Percentiles rank a stretch among this genome's conserved stretches.
Evolutionary conservation across 345 rosid genomes (phyloP).

Genomic region (Psidium guajava): DNA sequence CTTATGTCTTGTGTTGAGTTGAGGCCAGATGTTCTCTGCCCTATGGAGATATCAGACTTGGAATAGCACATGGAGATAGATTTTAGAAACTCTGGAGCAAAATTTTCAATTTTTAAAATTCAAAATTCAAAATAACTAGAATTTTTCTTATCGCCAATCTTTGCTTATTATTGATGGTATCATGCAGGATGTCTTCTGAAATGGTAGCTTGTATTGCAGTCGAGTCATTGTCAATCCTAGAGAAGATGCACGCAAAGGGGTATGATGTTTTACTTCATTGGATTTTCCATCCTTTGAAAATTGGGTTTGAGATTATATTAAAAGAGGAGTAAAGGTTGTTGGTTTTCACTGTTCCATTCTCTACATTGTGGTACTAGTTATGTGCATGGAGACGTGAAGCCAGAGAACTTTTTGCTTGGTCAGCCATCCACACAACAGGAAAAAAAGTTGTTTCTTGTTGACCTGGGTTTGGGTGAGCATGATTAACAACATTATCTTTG

Average conservation of each 20-base stretch:
- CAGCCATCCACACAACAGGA: slow-evolving; percentile 80
- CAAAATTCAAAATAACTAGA: neutral
- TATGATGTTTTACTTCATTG: slow-evolving; percentile 17
- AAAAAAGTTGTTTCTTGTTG: slow-evolving; percentile 87
- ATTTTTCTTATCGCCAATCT: neutral
- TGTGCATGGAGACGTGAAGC: slow-evolving; percentile 98
- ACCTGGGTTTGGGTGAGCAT: slow-evolving; percentile 76
- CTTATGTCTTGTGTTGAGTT: neutral
- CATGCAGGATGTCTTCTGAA: slow-evolving; percentile 78
- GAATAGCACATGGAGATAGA: neutral
- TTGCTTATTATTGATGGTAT: neutral
- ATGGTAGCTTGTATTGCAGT: slow-evolving; percentile 97
- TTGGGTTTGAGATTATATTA: neutral
- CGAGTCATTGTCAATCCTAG: slow-evolving; percentile 86
- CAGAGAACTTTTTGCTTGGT: slow-evolving; percentile 91
- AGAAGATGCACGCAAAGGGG: slow-evolving; percentile 93
- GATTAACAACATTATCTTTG: neutral
- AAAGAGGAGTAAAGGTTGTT: neutral
- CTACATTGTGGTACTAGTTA: slow-evolving; percentile 24
- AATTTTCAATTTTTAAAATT: neutral
- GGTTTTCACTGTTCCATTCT: neutral
- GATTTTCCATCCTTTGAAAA: neutral
- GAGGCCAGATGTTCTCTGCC: neutral
- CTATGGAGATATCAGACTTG: neutral
- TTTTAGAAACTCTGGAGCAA: neutral